Percentiles rank a stretch among this genome's conserved stretches.
Conservation (phyloP, 129 eudicot genomes). For the Pseudognaphalium luteoalbum region DNA sequence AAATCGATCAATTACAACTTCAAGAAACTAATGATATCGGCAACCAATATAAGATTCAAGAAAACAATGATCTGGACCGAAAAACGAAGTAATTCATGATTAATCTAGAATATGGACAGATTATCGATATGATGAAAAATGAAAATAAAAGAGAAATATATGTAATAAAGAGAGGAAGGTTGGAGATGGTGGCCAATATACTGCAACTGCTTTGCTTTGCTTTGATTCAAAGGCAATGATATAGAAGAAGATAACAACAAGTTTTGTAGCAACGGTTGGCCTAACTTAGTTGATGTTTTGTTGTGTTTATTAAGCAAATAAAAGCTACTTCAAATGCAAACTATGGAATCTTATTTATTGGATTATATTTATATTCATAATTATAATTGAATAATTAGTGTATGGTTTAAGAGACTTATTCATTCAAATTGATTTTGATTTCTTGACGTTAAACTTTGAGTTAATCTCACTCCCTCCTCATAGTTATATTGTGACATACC, state of each 20-base stretch:
- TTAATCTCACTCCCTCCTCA: conserved; percentile 32
- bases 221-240: conserved; percentile 64
- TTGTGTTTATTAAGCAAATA: conserved; percentile 51
- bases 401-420: conserved; percentile 33
- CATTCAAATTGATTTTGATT: conserved; percentile 11
- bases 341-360: conserved; percentile 25
- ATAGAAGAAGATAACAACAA: conserved; percentile 26
- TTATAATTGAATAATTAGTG: conserved; percentile 14
- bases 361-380: conserved; percentile 2
- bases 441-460: conserved; percentile 42
- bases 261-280: conserved; percentile 64
- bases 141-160: conserved; percentile 16
- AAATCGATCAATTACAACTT: neutral
- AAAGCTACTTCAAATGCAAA: conserved; percentile 44
- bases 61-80: neutral
- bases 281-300: conserved; percentile 50
- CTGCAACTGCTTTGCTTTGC: conserved; percentile 87
- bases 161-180: conserved; percentile 45
- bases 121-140: conserved; percentile 13
- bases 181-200: conserved; percentile 92
- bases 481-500: conserved; percentile 26
- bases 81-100: neutral
- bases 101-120: conserved; percentile 3
- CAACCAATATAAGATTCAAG: neutral
- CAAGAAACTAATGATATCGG: conserved; percentile 1